Base-by-base conservation (phyloP, 495 filamentous ascomycete species). In the Barbatosphaeria neglecta region DNA sequence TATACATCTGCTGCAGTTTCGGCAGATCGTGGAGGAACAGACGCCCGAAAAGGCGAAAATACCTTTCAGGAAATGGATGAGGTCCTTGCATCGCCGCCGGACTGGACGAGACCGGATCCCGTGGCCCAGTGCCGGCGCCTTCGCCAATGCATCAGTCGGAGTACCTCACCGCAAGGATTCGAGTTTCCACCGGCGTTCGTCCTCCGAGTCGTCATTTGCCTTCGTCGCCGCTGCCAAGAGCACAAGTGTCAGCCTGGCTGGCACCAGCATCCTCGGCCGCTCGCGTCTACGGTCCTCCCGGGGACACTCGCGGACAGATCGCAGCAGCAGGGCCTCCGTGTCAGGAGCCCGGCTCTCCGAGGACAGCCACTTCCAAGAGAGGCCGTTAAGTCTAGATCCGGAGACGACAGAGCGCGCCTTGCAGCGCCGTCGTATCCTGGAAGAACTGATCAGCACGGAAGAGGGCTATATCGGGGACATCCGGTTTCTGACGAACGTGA, bases 401-500 rank as follows among this genome's bases (percentile, higher is more conserved):
- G 81, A 70, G n/a, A 82, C 83, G 20, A 76, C 76, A 37, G 74
- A 76, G 44, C 74, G 92, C 19, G 74, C 87, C 11, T 55, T 83
- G 35, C 83, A 88, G 53, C 75, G 92, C 43, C 80, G 86, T 9
- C 77, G 78, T 46, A 80, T 90, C 17, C 59, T 97, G 35, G 84
- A 87, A 52, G 92, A 98, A 61, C 66, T 98, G 17, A 73, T 95
- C 44, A 74, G 62, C 37, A 90, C 88, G 0, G 92, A 97, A 62
- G 83, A 90, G 56, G 81, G 85, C 52, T 97, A 97, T 64, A 77
- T 96, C 46, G 78, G 77, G 16, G 90, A 94, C 50, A 62, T 97
- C 44, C 86, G 86, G 54, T 84, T 90, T 43, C 69, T 98, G 47
- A 78, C 83, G 54, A 87, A 90, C 59, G 92, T 94, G 67, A 55